Percentiles rank a stretch among this genome's conserved stretches.
These are phyloP conservation scores for Pharus latifolius DNA, from an alignment of 176 grass and related monocot genomes.

Conservation along the genomic window DNA sequence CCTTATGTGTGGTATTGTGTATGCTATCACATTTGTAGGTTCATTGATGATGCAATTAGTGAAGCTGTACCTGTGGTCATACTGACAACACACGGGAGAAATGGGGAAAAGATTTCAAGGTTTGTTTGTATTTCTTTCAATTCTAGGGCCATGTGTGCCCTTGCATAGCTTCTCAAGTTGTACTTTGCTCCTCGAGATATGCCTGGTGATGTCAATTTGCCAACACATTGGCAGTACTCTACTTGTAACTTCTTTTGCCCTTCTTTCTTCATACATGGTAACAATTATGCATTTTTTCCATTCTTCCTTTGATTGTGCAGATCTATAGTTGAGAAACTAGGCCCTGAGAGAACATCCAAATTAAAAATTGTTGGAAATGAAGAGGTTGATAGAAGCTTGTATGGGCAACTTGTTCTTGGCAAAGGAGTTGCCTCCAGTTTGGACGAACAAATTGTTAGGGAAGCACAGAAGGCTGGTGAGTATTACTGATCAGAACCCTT, in stretches of 20 bases:
- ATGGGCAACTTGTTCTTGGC: slow-evolving; percentile 86
- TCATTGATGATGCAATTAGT: slow-evolving; percentile 83
- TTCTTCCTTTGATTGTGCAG: slow-evolving; percentile 30
- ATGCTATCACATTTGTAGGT: slow-evolving; percentile 42
- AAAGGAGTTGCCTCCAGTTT: slow-evolving; percentile 68
- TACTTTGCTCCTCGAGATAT: not conserved
- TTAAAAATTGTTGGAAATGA: slow-evolving; percentile 77
- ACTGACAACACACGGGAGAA: slow-evolving; percentile 63
- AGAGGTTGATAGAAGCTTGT: slow-evolving; percentile 87
- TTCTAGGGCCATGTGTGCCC: not conserved
- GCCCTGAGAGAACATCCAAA: slow-evolving; percentile 59
- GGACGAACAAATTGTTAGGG: slow-evolving; percentile 76
- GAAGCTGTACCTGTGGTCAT: slow-evolving; percentile 57
- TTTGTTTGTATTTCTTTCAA: slow-evolving; percentile 9
- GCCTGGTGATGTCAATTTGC: not conserved
- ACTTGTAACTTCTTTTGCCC: too few species aligned
- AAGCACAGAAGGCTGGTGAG: slow-evolving; percentile 79
- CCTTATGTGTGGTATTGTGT: slow-evolving; percentile 13
- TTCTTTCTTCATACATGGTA: too few species aligned
- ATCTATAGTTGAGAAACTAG: slow-evolving; percentile 65
- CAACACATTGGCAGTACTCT: not conserved
- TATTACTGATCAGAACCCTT: not conserved
- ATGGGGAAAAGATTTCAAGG: slow-evolving; percentile 89
- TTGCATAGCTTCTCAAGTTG: not conserved
- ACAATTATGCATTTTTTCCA: not conserved